Conservation (phyloP, 192 early-diverging fungal genomes). For the Rhizophagus clarus region DNA sequence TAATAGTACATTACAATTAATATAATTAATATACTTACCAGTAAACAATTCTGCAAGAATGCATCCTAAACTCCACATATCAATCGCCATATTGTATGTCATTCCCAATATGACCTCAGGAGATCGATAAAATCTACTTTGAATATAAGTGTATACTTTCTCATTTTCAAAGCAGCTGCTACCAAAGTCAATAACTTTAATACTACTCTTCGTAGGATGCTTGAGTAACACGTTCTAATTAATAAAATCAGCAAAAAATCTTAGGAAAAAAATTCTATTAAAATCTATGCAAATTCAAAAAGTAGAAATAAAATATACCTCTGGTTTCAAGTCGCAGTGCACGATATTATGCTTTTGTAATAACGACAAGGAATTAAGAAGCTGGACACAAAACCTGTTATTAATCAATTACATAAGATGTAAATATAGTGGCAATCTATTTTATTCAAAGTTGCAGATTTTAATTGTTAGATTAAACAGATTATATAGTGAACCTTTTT, state of each 20-base stretch:
- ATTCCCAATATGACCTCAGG: constrained; percentile 95
- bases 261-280: too few species aligned
- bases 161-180: constrained; percentile 92
- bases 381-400: constrained; percentile 74
- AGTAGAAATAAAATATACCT: constrained; percentile 52
- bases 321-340: constrained; percentile 97
- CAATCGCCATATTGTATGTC: constrained; percentile 88
- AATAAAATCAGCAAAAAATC: neutral
- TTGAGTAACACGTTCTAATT: constrained; percentile 79
- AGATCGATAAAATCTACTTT: constrained; percentile 94
- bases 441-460: neutral
- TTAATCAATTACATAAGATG: constrained; percentile 39
- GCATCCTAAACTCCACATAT: constrained; percentile 97
- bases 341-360: constrained; percentile 77
- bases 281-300: neutral
- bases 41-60: constrained; percentile 91
- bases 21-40: constrained; percentile 37
- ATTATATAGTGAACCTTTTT: constrained; percentile 45
- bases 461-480: neutral
- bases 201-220: constrained; percentile 68
- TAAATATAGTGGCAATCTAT: neutral
- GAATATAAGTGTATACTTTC: constrained; percentile 97
- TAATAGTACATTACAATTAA: neutral
- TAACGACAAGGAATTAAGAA: constrained; percentile 79
- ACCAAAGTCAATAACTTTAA: constrained; percentile 99